Percentiles rank a stretch among this genome's conserved stretches.
Evolutionary conservation across 768 basidiomycete genomes (phyloP).

Genomic region (Pleurotus pulmonarius): DNA sequence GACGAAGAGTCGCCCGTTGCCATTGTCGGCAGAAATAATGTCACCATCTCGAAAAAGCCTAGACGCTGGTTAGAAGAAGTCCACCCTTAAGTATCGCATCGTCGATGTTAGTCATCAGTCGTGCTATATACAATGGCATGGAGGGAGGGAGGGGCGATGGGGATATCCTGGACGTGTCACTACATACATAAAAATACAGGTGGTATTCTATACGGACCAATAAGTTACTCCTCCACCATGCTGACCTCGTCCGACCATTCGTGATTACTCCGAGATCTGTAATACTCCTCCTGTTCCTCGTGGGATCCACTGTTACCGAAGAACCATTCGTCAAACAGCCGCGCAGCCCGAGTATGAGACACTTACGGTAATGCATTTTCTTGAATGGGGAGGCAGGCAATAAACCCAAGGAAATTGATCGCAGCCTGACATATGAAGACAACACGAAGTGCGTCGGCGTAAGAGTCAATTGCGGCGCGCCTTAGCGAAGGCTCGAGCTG

Average conservation of each 20-base stretch:
- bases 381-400: conserved; percentile 72
- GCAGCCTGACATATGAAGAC: conserved; percentile 81
- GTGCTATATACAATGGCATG: not conserved
- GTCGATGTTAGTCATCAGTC: not conserved
- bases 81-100: conserved; percentile 24
- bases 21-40: conserved; percentile 26
- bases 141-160: not conserved
- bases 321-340: conserved; percentile 11
- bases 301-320: conserved; percentile 46
- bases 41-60: conserved; percentile 57
- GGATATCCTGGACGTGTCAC: not conserved
- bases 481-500: conserved; percentile 50
- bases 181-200: conserved; percentile 7
- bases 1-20: conserved; percentile 22
- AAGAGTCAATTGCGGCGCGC: conserved; percentile 69
- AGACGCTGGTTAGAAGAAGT: conserved; percentile 84
- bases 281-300: conserved; percentile 58
- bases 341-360: not conserved
- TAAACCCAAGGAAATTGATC: conserved; percentile 61
- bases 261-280: conserved; percentile 18
- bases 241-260: conserved; percentile 1
- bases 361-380: conserved; percentile 64
- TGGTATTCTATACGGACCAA: conserved; percentile 6
- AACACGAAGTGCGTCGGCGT: conserved; percentile 72
- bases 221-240: conserved; percentile 1